Evolutionary conservation across 345 rosid genomes (phyloP), one percentile per base, ranked within the genome.

Genomic region (Streptanthus diversifolius): DNA sequence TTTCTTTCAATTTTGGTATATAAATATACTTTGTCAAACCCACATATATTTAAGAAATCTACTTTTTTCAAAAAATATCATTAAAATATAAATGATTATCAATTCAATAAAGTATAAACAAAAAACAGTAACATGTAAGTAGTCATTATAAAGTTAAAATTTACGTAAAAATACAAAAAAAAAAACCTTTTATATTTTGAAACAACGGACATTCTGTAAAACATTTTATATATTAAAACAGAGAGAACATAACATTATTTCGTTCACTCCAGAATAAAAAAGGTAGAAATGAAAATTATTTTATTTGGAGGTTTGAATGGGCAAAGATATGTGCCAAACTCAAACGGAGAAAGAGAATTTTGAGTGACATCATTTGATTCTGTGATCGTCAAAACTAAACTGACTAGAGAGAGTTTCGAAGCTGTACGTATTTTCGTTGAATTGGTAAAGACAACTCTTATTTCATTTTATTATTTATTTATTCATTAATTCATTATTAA

Each of bases 331-430:
- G 63, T 48, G 67, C 54, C 76, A 64, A 77, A 77, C 55, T 70
- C 61, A 40, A 55, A 73, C 13, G 52, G 32, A 11, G 49, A 69
- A 25, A 70, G 45, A 64, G 61, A 64, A 70, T 11, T 62, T 64
- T 21, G 58, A 32, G 45, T 77, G 80, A 77, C 80, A 71, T 77
- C 80, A 77, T 71, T 70, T 70, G 71, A 76, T 70, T 76, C 74
- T 69, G 75, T 75, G 75, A 69, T 69, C 59, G 53, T 62, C 74
- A 48, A 70, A 60, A 55, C 69, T 48, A 62, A 76, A 69, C 75
- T 33, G 68, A 76, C 66, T 55, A 76, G 40, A 51, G 63, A 68
- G 64, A 75, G 63, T 75, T 75, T 70, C 45, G 52, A 62, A 69
- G 44, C 60, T 76, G 35, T 53, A 76, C 75, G 75, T 56, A 76